Percentiles rank a stretch among this genome's conserved stretches.
phyloP scores from a whole-genome alignment of 495 filamentous ascomycete species.

The Viridothelium virens region DNA sequence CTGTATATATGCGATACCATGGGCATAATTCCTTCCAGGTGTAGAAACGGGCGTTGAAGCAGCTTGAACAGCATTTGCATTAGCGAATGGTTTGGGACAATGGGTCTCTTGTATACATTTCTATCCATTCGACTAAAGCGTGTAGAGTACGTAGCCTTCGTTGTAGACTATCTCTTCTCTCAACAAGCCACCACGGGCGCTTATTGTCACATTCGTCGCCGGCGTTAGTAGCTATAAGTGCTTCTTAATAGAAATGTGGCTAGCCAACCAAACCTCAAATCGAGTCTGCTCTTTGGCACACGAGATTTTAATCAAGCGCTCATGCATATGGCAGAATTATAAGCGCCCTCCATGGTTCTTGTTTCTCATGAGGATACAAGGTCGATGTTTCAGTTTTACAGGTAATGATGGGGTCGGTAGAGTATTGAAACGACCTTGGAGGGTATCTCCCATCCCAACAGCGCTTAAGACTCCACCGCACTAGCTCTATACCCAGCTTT shows the following conservation, averaged over 20 bases:
- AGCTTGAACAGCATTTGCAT: constrained; percentile 1
- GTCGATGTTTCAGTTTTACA: neutral
- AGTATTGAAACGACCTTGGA: neutral
- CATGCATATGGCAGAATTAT: neutral
- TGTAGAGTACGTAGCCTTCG: neutral
- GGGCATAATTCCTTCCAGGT: neutral
- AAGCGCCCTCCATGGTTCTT: neutral
- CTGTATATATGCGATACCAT: constrained; percentile 1
- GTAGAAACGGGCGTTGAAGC: neutral
- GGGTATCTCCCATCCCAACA: neutral
- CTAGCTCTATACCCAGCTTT: neutral
- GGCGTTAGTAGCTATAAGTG: constrained; percentile 3
- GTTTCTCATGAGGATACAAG: neutral
- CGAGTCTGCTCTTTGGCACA: neutral
- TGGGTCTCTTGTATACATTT: neutral
- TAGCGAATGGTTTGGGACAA: neutral
- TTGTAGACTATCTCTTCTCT: constrained; percentile 7
- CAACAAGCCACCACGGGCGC: constrained; percentile 8
- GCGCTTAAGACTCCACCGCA: neutral
- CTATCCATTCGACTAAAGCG: neutral
- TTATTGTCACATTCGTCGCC: constrained; percentile 4
- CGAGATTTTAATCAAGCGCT: neutral
- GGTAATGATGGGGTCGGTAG: neutral
- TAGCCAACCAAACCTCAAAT: constrained; percentile 4
- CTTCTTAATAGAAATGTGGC: neutral